These are phyloP conservation scores for Fabrea salina DNA, from an alignment of 169 alveolate genomes.

Conservation along the genomic window DNA sequence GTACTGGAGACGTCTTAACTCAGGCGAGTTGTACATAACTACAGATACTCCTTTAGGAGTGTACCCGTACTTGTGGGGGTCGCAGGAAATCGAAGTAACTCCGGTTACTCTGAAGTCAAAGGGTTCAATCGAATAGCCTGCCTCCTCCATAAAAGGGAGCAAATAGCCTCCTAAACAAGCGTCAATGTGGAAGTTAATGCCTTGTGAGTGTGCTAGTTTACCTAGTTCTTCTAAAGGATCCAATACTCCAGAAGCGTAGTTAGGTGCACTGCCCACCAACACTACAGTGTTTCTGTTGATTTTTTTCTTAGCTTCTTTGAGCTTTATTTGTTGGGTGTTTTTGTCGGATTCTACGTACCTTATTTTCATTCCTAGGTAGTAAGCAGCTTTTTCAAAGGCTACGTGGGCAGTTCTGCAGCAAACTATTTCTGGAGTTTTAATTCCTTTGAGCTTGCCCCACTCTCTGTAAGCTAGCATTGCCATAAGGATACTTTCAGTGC, in stretches of 20 bases:
- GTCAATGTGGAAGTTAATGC: conserved; percentile 79
- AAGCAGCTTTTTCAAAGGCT: conserved; percentile 79
- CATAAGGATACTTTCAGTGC: conserved; percentile 74
- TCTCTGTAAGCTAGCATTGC: conserved; percentile 73
- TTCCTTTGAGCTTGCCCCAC: conserved; percentile 67
- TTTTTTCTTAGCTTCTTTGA: conserved; percentile 41
- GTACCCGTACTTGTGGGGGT: conserved; percentile 82
- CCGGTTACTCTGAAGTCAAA: conserved; percentile 82
- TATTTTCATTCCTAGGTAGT: conserved; percentile 51
- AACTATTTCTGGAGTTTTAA: conserved; percentile 70
- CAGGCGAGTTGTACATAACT: conserved; percentile 63
- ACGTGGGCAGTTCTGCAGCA: conserved; percentile 75
- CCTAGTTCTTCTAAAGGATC: conserved; percentile 70
- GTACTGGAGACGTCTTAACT: conserved; percentile 62
- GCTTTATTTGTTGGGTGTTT: conserved; percentile 35
- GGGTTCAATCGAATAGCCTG: conserved; percentile 46
- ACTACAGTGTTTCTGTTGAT: conserved; percentile 73
- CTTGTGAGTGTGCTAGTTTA: conserved; percentile 51
- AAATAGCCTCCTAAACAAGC: conserved; percentile 84
- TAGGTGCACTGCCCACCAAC: conserved; percentile 75
- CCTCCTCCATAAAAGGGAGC: conserved; percentile 59
- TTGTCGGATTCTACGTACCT: conserved; percentile 54
- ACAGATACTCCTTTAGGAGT: conserved; percentile 86
- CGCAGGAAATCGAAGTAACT: conserved; percentile 86
- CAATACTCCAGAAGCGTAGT: conserved; percentile 65